Evolutionary conservation across 2,329 filamentous ascomycete genomes (phyloP).

Genomic region (Trichoderma polysporum): DNA sequence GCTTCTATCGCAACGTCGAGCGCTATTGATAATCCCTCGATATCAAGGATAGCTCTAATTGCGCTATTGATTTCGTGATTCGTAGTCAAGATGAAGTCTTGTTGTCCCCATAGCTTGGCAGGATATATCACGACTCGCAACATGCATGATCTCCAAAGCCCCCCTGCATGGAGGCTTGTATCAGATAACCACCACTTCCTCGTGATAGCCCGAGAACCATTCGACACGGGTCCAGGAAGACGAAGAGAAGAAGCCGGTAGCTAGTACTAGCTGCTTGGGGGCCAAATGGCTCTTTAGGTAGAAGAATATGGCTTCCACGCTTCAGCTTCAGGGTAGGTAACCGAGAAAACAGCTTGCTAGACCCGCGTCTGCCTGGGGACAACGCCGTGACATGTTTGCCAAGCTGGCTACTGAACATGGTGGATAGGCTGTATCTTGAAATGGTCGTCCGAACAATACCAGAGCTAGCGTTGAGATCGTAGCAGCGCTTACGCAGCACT

Average conservation of each 20-base stretch:
- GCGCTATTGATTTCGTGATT: not conserved
- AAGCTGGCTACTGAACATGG: not conserved
- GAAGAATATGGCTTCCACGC: not conserved
- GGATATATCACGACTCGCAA: not conserved
- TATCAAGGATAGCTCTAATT: not conserved
- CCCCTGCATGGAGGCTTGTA: not conserved
- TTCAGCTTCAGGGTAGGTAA: slow-evolving; percentile 10
- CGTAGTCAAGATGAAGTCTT: not conserved
- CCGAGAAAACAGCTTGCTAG: not conserved
- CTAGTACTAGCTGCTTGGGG: not conserved
- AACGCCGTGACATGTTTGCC: not conserved
- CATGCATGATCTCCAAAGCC: slow-evolving; percentile 1
- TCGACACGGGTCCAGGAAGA: not conserved
- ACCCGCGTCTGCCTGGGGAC: not conserved
- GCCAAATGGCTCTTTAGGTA: not conserved
- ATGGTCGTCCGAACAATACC: not conserved
- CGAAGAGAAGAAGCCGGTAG: not conserved
- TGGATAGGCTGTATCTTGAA: not conserved
- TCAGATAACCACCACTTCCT: not conserved
- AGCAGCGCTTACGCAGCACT: not conserved
- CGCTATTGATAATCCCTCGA: not conserved
- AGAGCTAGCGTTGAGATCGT: not conserved
- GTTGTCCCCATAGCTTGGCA: not conserved
- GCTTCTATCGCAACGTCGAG: not conserved
- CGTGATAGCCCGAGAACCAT: not conserved